These are phyloP conservation scores for Plicaturopsis crispa DNA, from an alignment of 768 basidiomycete genomes.

Conservation along the genomic window DNA sequence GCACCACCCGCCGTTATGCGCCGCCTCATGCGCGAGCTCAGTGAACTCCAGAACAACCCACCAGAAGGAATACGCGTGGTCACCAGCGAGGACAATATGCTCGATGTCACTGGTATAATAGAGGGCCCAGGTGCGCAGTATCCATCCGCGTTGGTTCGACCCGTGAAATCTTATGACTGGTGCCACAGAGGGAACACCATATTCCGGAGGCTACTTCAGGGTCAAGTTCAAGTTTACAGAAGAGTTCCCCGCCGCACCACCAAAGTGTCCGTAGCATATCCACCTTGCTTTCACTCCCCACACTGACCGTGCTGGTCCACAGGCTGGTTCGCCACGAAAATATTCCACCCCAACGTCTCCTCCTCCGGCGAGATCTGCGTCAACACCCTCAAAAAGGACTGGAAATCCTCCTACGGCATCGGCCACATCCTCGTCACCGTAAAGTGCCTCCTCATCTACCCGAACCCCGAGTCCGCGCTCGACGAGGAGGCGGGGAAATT, in stretches of 20 bases:
- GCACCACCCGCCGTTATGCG: conserved; percentile 58
- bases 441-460: conserved; percentile 93
- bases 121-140: conserved; percentile 74
- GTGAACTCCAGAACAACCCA: conserved; percentile 71
- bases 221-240: conserved; percentile 85
- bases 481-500: conserved; percentile 96
- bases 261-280: conserved; percentile 66
- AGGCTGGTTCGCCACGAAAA: conserved; percentile 92
- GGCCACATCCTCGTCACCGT: conserved; percentile 87
- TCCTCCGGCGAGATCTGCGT: conserved; percentile 89
- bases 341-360: conserved; percentile 96
- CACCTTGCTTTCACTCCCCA: not conserved
- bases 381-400: conserved; percentile 95
- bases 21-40: conserved; percentile 81
- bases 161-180: conserved; percentile 6
- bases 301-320: not conserved
- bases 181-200: conserved; percentile 53
- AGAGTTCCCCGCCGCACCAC: conserved; percentile 90
- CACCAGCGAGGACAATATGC: conserved; percentile 81
- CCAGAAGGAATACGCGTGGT: conserved; percentile 90
- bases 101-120: conserved; percentile 82
- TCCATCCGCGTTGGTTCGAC: not conserved
- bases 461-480: conserved; percentile 92
- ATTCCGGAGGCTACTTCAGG: conserved; percentile 64
- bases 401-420: conserved; percentile 89